Percentiles rank a stretch among this genome's conserved stretches.
Conservation (phyloP, 805 yeast genomes). For the Spathaspora sp. region DNA sequence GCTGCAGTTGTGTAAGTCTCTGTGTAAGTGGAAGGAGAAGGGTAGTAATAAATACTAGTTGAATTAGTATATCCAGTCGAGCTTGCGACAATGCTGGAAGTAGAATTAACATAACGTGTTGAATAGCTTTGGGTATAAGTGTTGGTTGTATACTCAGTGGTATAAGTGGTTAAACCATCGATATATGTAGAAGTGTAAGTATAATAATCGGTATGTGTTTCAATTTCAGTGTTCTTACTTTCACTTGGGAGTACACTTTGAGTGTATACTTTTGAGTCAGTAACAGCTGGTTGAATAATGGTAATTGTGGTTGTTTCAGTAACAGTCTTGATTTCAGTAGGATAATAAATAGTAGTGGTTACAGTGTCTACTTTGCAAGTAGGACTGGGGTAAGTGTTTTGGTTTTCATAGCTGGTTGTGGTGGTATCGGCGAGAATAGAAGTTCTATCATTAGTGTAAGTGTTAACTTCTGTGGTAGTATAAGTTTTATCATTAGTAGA, state of each 20-base stretch:
- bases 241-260: background rate
- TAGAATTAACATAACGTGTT: background rate
- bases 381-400: background rate
- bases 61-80: background rate
- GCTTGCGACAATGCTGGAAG: background rate
- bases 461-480: background rate
- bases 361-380: background rate
- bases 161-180: background rate
- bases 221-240: background rate
- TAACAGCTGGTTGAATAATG: background rate
- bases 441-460: background rate
- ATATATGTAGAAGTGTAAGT: background rate
- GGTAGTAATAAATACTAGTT: background rate
- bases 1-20: background rate
- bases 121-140: background rate
- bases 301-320: background rate
- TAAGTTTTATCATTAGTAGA: background rate
- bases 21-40: background rate
- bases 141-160: background rate
- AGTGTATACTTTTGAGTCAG: background rate
- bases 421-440: background rate
- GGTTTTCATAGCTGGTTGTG: background rate
- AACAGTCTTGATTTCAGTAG: background rate
- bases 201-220: background rate
- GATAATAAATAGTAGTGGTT: background rate